These are phyloP conservation scores for Phytophthora sp. DNA, from an alignment of 352 stramenopile species.

Conservation along the genomic window DNA sequence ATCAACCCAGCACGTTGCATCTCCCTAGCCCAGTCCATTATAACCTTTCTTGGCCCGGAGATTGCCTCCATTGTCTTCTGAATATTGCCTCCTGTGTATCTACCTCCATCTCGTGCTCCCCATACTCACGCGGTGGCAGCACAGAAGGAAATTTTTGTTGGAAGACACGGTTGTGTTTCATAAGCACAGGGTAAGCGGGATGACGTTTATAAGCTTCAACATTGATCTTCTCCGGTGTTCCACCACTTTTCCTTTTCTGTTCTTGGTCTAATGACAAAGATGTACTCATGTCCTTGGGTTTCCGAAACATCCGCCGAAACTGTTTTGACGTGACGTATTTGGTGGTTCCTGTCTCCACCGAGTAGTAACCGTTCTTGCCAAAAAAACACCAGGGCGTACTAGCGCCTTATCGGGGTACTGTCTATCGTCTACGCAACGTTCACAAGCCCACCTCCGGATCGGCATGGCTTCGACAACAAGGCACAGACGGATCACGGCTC, in stretches of 20 bases:
- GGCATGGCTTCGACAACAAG: too few relatives aligned
- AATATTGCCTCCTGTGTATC: conserved; percentile 11
- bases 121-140: conserved; percentile 5
- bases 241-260: conserved; percentile 9
- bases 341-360: background rate
- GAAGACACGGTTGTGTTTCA: conserved; percentile 10
- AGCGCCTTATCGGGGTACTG: too few relatives aligned
- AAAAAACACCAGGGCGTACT: too few relatives aligned
- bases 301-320: conserved; percentile 12
- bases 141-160: conserved; percentile 1
- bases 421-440: too few relatives aligned
- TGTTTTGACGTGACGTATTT: conserved; percentile 18
- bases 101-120: conserved; percentile 9
- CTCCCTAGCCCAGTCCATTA: conserved; percentile 12
- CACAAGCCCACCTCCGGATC: too few relatives aligned
- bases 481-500: too few relatives aligned
- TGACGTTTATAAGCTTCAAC: conserved; percentile 3
- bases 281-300: conserved; percentile 3
- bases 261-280: conserved; percentile 14
- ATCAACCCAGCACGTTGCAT: conserved; percentile 4
- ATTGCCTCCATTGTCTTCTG: conserved; percentile 4
- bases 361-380: conserved; percentile 10
- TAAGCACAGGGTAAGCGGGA: conserved; percentile 6
- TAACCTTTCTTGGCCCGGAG: conserved; percentile 19
- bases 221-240: background rate